Percentiles rank a stretch among this genome's conserved stretches.
These are phyloP conservation scores for Bryoglossum gracile DNA, from an alignment of 495 filamentous ascomycete species.

Conservation along the genomic window DNA sequence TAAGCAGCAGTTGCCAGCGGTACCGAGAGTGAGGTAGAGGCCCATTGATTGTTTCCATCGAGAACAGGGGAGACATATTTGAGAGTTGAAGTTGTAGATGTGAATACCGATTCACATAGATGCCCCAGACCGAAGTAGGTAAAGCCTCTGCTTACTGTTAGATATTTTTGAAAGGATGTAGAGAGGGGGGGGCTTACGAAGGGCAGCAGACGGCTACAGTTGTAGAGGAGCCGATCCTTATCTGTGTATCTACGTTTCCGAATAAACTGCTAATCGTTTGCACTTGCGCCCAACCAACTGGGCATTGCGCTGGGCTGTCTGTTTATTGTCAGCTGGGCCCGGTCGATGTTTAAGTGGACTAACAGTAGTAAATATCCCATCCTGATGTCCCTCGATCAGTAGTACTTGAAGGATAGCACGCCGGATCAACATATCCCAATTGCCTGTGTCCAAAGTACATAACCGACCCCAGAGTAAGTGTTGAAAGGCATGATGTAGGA, in stretches of 20 bases:
- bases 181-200: not conserved
- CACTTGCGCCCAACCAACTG: not conserved
- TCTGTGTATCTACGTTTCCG: not conserved
- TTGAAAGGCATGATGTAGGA: conserved; percentile 6
- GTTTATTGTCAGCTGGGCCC: not conserved
- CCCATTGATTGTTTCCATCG: not conserved
- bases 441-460: conserved; percentile 5
- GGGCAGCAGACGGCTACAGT: conserved; percentile 8
- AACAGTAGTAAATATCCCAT: conserved; percentile 6
- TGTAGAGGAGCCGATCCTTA: not conserved
- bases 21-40: not conserved
- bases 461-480: not conserved
- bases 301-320: conserved; percentile 7
- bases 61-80: not conserved
- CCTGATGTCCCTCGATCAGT: not conserved
- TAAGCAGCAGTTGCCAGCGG: not conserved
- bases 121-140: not conserved
- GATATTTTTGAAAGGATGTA: not conserved
- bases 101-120: not conserved
- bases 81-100: not conserved
- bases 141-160: not conserved
- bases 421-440: not conserved
- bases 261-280: not conserved
- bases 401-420: conserved; percentile 5
- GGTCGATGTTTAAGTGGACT: not conserved